phyloP scores from a whole-genome alignment of 2,329 filamentous ascomycete genomes.

The Pseudopyricularia javanii region DNA sequence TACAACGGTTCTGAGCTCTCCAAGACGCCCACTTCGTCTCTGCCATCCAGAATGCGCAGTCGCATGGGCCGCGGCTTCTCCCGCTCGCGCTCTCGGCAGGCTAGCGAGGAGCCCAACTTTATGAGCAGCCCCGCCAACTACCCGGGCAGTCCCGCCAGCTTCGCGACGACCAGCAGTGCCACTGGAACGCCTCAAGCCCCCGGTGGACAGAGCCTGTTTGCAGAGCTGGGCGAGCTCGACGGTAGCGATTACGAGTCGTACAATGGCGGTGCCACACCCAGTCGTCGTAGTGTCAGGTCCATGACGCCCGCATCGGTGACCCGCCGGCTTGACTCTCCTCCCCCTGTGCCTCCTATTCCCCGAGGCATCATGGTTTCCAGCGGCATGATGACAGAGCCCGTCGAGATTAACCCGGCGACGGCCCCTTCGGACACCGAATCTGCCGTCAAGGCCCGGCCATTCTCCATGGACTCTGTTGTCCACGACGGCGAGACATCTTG shows the following conservation, averaged over 20 bases:
- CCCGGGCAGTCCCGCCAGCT: constrained; percentile 45
- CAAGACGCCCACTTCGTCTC: constrained; percentile 49
- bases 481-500: constrained; percentile 11
- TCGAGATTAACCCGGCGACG: constrained; percentile 21
- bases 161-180: constrained; percentile 28
- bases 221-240: constrained; percentile 74
- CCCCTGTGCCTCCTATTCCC: constrained; percentile 35
- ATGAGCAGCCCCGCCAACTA: constrained; percentile 41
- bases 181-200: constrained; percentile 34
- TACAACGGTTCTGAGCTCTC: constrained; percentile 21
- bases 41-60: constrained; percentile 57
- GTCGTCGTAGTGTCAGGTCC: constrained; percentile 31
- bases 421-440: constrained; percentile 12
- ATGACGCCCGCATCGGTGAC: constrained; percentile 34
- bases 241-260: constrained; percentile 62
- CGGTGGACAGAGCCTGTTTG: constrained; percentile 67
- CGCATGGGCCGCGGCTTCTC: constrained; percentile 51
- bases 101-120: constrained; percentile 45
- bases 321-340: constrained; percentile 26
- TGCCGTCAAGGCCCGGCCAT: constrained; percentile 17
- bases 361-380: constrained; percentile 46
- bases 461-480: constrained; percentile 29
- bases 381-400: constrained; percentile 48
- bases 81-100: constrained; percentile 44
- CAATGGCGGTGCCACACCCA: constrained; percentile 39